A percentile compares a stretch with the other conserved stretches of the same genome.
Conservation (phyloP, 768 basidiomycete genomes). For the Crassisporium funariophilum region DNA sequence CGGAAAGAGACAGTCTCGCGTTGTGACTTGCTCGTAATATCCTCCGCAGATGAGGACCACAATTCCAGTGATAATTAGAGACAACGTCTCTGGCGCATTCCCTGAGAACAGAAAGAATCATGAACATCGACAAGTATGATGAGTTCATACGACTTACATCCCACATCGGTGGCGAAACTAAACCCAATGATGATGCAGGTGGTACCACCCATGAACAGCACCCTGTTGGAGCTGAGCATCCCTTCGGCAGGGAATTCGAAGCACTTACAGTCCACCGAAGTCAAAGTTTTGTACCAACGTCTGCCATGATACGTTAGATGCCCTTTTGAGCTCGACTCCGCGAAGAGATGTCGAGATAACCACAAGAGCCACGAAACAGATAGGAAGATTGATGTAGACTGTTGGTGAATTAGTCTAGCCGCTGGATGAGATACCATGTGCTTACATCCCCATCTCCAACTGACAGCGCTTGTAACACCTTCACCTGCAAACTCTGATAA, state of each 20-base stretch:
- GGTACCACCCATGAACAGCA: conserved; percentile 76
- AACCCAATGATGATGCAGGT: conserved; percentile 77
- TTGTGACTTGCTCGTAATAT: conserved; percentile 68
- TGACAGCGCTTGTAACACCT: conserved; percentile 35
- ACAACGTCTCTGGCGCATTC: conserved; percentile 61
- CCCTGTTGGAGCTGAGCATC: conserved; percentile 40
- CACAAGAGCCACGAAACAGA: conserved; percentile 61
- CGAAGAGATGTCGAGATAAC: conserved; percentile 65
- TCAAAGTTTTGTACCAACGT: conserved; percentile 63
- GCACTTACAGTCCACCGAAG: conserved; percentile 74
- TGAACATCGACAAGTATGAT: background rate
- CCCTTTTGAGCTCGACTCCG: conserved; percentile 47
- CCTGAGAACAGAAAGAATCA: conserved; percentile 44
- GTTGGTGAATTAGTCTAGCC: conserved; percentile 16
- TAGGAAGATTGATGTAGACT: conserved; percentile 86
- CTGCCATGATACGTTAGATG: conserved; percentile 57
- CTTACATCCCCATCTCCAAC: conserved; percentile 90
- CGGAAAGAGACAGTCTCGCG: conserved; percentile 74
- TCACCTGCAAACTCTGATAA: conserved; percentile 29
- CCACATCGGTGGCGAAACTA: conserved; percentile 67
- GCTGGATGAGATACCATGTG: conserved; percentile 19
- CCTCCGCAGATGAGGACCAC: conserved; percentile 58
- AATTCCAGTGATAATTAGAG: conserved; percentile 58
- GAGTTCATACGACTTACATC: conserved; percentile 55
- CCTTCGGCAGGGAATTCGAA: background rate